Evolutionary conservation across 1,284 basidiomycete species (phyloP), one percentile per base, ranked within the genome.

Genomic region (Trichosporon sp.): DNA sequence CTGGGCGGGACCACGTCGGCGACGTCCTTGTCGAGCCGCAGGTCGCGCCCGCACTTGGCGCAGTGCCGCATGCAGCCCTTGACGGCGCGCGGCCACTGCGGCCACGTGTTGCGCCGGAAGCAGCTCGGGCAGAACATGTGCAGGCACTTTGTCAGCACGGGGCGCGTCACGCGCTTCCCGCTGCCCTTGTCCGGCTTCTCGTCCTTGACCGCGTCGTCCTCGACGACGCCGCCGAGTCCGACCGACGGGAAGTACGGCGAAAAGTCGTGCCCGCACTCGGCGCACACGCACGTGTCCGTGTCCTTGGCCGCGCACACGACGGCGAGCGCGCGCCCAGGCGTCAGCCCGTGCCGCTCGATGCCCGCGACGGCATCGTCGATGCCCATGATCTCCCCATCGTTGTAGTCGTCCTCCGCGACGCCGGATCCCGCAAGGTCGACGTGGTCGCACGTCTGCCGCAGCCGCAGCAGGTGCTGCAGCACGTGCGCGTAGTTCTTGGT

Each of bases 371-470:
- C 87, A 66, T 93, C 90, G 73, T 93, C 90, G 75, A 92, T 93
- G 42, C 85, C 85, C 58, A 87, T 83, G 67, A 87, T 87, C 73
- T 93, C 93, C 72, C 89, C 89, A 65, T 83, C 83, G 56, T 51
- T 51, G 62, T 82, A 79, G 72, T 83, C 78, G 47, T 82, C 80
- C 72, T 84, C 79, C 34, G 81, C 73, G 25, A 76, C 72, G 68
- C 82, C 79, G 34, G 79, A 73, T 78, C 91, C 87, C 1, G 98
- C 92, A 38, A 99, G 87, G 75, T 95, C 93, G 75, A 90, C 92
- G 83, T 99, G 95, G 80, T 98, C 93, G 84, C 97, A 99, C 65
- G 98, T 98, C 85, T 99, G 95, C 47, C 97, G 91, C 44, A 99
- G 87, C 9, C 93, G 91, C 66, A 98, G 85, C 68, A 98, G 91